Evolutionary conservation across 495 filamentous ascomycete genomes (phyloP), one percentile per base, ranked within the genome.

Genomic region (Copromyces sp.): DNA sequence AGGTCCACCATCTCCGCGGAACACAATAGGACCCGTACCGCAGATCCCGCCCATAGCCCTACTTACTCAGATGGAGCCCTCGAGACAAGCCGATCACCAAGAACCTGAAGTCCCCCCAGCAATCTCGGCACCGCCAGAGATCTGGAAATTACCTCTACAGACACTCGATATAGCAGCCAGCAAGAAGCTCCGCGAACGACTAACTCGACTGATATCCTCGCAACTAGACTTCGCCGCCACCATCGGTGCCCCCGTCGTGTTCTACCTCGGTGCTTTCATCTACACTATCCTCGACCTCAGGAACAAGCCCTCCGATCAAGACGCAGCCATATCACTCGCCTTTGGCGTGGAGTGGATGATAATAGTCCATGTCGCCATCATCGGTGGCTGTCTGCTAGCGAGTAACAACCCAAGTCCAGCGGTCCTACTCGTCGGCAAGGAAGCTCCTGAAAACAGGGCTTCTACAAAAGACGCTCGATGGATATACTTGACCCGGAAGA

Each of bases 161-260:
- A 35, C 37, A 41, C 9, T 20, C 5, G 68, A 39, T 16, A 14
- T 2, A 12, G 37, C 12, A 20, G 39, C 39, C 12, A 29, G 68
- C 1, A 20, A 20, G n/a, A 44, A 7, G 32, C 68, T 69, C 35
- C 35, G 68, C 35, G 37, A 69, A 38, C 37, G 32, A 14, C 39
- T 38, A 2, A 44, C 39, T 24, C 8, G 32, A 1, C 47, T 16
- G 61, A 78, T 40, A 75, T 59, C 38, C 24, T 73, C 45, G 14
- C 24, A 32, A 14, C 61, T 39, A 65, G 80, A 80, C 32, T 87
- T 86, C 59, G 85, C 84, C 12, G 75, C 83, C 59, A 80, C 83
- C 9, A 80, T 87, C 17, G 85, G 85, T 9, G 82, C 82, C 6
- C 84, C 85, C 0, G 78, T 87, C 0, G 73, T 84, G 3, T 86